These are phyloP conservation scores for Xylaria polymorpha DNA, from an alignment of 2,329 filamentous ascomycete genomes.

Conservation along the genomic window DNA sequence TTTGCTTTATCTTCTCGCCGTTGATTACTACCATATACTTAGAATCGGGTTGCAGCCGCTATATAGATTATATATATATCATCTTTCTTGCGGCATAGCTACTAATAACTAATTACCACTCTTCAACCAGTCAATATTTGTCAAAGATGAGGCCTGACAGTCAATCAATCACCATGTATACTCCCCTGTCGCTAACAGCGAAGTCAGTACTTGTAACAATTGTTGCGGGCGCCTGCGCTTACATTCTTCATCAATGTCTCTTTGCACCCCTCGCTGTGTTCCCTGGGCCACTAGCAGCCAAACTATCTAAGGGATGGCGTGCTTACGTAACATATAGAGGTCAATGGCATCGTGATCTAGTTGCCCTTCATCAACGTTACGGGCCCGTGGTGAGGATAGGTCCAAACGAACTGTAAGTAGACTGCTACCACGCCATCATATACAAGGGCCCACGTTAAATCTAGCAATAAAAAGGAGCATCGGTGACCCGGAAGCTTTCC, in stretches of 20 bases:
- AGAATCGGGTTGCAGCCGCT: neutral
- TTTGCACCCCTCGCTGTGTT: conserved; percentile 31
- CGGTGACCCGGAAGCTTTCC: conserved; percentile 33
- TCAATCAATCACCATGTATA: neutral
- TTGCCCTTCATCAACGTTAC: conserved; percentile 24
- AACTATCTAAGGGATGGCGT: conserved; percentile 30
- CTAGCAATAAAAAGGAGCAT: conserved; percentile 30
- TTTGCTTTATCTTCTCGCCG: neutral
- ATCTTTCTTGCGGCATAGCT: neutral
- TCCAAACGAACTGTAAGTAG: conserved; percentile 35
- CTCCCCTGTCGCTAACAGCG: neutral
- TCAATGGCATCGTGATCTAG: conserved; percentile 26
- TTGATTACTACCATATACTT: neutral
- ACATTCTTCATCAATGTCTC: conserved; percentile 34
- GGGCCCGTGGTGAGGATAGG: conserved; percentile 36
- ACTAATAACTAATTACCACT: too few relatives aligned
- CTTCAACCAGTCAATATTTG: neutral
- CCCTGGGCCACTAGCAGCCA: conserved; percentile 33
- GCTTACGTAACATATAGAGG: conserved; percentile 19
- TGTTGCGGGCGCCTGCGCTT: conserved; percentile 11
- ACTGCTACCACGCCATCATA: neutral
- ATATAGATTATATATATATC: neutral
- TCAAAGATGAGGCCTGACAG: neutral
- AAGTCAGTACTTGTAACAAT: conserved; percentile 18
- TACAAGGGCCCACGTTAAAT: neutral